Conservation (phyloP, 495 filamentous ascomycete genomes). For the Penicillium herquei region DNA sequence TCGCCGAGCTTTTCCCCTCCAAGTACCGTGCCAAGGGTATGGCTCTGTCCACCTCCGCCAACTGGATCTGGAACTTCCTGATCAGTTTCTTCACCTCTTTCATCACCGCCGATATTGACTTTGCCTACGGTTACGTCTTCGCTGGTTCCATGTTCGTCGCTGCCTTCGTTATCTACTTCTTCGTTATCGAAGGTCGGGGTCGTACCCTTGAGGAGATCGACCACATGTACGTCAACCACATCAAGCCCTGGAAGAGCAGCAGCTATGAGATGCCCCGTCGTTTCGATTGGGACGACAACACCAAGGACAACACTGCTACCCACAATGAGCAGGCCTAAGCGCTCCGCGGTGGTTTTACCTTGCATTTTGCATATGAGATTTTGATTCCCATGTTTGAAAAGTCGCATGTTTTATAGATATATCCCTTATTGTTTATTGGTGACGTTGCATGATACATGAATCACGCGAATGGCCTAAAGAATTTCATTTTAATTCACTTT, state of each 20-base stretch:
- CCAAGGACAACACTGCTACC: constrained; percentile 23
- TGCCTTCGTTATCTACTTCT: constrained; percentile 65
- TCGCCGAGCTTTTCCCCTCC: constrained; percentile 76
- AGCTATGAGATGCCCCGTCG: constrained; percentile 37
- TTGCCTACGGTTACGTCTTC: constrained; percentile 75
- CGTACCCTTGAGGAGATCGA: constrained; percentile 73
- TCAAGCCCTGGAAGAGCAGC: constrained; percentile 61
- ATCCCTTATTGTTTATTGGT: background rate
- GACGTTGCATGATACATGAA: constrained; percentile 2
- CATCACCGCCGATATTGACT: constrained; percentile 64
- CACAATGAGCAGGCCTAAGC: constrained; percentile 34
- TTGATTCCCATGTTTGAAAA: constrained; percentile 1
- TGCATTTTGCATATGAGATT: constrained; percentile 3
- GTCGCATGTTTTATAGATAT: constrained; percentile 1
- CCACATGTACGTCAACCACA: constrained; percentile 70
- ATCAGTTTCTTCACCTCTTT: constrained; percentile 76
- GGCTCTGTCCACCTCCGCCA: constrained; percentile 71
- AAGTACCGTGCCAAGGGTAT: constrained; percentile 71
- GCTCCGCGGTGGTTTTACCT: background rate
- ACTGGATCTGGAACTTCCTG: constrained; percentile 88
- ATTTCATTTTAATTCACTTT: background rate
- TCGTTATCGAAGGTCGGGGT: constrained; percentile 64
- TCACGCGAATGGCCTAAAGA: background rate
- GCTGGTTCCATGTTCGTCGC: constrained; percentile 63
- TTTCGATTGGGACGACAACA: constrained; percentile 21